phyloP scores from a whole-genome alignment of 1,139 yeast species.

The Pichia sp. region DNA sequence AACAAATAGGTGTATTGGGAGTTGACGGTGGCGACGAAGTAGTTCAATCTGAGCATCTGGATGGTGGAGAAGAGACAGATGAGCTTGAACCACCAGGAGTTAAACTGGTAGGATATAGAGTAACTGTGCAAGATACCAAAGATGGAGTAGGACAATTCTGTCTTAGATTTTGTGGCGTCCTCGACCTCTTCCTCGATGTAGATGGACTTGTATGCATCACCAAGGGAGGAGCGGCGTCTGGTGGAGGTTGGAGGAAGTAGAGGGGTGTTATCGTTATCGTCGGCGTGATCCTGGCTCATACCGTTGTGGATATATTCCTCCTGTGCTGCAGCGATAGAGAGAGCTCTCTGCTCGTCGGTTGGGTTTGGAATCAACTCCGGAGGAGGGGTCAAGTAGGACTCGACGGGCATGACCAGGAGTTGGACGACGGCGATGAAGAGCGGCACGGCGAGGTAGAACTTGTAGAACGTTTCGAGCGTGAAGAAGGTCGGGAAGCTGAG shows the following conservation, averaged over 20 bases:
- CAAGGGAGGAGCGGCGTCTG: constrained; percentile 33
- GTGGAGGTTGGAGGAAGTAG: constrained; percentile 11
- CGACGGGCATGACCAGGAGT: constrained; percentile 47
- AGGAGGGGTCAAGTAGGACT: constrained; percentile 40
- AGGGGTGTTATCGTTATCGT: constrained; percentile 2
- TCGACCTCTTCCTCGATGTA: constrained; percentile 33
- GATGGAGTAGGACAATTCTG: constrained; percentile 43
- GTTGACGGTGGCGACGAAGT: constrained; percentile 57
- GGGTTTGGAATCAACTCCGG: constrained; percentile 31
- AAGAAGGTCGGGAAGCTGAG: constrained; percentile 28
- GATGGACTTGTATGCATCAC: constrained; percentile 34
- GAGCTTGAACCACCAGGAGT: constrained; percentile 50
- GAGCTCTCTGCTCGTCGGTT: constrained; percentile 25
- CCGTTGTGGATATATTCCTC: constrained; percentile 22
- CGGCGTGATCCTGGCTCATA: constrained; percentile 8
- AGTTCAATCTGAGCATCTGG: constrained; percentile 61
- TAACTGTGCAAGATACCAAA: constrained; percentile 57
- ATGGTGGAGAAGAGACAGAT: constrained; percentile 55
- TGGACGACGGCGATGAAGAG: constrained; percentile 48
- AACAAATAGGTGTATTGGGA: constrained; percentile 52
- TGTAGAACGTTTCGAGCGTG: constrained; percentile 40
- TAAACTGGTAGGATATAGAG: constrained; percentile 46
- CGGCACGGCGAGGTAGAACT: constrained; percentile 47
- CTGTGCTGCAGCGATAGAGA: constrained; percentile 27
- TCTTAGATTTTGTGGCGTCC: constrained; percentile 24